Evolutionary conservation across 805 yeast species (phyloP).

Genomic region (Candida silvatica): DNA sequence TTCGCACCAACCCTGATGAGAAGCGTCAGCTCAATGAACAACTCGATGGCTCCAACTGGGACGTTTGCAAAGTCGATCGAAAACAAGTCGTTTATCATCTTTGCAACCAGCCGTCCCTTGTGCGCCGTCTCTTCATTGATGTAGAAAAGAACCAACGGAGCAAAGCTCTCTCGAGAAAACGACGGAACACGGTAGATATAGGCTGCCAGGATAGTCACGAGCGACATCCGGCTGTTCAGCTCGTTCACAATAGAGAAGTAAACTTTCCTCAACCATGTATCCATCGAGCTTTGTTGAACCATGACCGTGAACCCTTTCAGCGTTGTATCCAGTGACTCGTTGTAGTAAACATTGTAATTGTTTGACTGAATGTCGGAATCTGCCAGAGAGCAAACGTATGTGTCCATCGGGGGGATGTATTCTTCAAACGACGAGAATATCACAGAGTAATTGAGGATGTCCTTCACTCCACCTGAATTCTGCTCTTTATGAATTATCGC

Average conservation of each 20-base stretch:
- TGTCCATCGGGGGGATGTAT: constrained; percentile 26
- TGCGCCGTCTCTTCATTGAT: constrained; percentile 12
- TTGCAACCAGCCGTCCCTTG: constrained; percentile 10
- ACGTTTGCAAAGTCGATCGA: constrained; percentile 5
- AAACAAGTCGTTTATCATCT: constrained; percentile 18
- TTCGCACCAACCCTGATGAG: constrained; percentile 33
- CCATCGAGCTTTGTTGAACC: constrained; percentile 10
- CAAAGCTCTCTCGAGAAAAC: constrained; percentile 21
- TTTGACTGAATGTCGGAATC: constrained; percentile 17
- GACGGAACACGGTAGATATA: constrained; percentile 22
- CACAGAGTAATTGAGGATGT: constrained; percentile 17
- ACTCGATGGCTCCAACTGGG: constrained; percentile 9
- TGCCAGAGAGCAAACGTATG: constrained; percentile 26
- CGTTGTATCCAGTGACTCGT: constrained; percentile 6
- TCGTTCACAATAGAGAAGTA: constrained; percentile 28
- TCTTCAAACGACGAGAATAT: constrained; percentile 10
- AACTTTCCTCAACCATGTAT: constrained; percentile 24
- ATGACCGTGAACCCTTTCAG: constrained; percentile 11
- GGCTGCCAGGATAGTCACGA: constrained; percentile 26
- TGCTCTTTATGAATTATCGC: constrained; percentile 25
- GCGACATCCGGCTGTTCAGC: constrained; percentile 19
- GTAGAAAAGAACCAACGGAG: constrained; percentile 21
- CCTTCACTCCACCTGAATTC: constrained; percentile 10
- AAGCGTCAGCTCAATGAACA: constrained; percentile 25
- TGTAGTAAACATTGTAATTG: constrained; percentile 4